Evolutionary conservation across 2,329 filamentous ascomycete species (phyloP).

Genomic region (Fusarium poae): DNA sequence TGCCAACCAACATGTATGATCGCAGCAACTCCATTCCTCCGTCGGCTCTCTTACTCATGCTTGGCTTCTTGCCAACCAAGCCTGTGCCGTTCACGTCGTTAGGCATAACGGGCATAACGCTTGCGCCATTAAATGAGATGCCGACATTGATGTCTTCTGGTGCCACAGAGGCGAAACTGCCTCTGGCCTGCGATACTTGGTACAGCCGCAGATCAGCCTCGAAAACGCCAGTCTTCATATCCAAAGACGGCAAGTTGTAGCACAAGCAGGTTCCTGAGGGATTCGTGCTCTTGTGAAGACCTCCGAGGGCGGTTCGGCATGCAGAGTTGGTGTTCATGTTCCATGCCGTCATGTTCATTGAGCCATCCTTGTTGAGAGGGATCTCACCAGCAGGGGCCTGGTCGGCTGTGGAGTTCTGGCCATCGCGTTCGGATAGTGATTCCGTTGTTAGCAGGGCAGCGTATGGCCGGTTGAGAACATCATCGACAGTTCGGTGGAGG

Average conservation of each 20-base stretch:
- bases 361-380: slow-evolving; percentile 57
- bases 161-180: slow-evolving; percentile 64
- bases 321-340: slow-evolving; percentile 66
- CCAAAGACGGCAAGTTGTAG: slow-evolving; percentile 82
- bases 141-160: slow-evolving; percentile 67
- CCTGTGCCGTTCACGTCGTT: slow-evolving; percentile 46
- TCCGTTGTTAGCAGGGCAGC: slow-evolving; percentile 35
- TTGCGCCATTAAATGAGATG: slow-evolving; percentile 67
- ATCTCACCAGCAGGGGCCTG: slow-evolving; percentile 47
- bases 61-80: slow-evolving; percentile 39
- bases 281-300: slow-evolving; percentile 72
- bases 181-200: slow-evolving; percentile 72
- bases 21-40: slow-evolving; percentile 64
- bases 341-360: slow-evolving; percentile 69
- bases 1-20: slow-evolving; percentile 76
- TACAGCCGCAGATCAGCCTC: slow-evolving; percentile 82
- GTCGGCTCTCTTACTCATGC: slow-evolving; percentile 39
- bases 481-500: slow-evolving; percentile 47
- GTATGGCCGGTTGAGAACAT: slow-evolving; percentile 52
- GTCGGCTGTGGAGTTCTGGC: slow-evolving; percentile 28
- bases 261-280: slow-evolving; percentile 83
- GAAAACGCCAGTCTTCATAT: slow-evolving; percentile 77
- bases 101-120: slow-evolving; percentile 49
- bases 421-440: slow-evolving; percentile 36
- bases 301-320: slow-evolving; percentile 69